Percentiles rank a stretch among this genome's conserved stretches.
phyloP scores from a whole-genome alignment of 2,329 filamentous ascomycete species.

The Botrytis deweyae region DNA sequence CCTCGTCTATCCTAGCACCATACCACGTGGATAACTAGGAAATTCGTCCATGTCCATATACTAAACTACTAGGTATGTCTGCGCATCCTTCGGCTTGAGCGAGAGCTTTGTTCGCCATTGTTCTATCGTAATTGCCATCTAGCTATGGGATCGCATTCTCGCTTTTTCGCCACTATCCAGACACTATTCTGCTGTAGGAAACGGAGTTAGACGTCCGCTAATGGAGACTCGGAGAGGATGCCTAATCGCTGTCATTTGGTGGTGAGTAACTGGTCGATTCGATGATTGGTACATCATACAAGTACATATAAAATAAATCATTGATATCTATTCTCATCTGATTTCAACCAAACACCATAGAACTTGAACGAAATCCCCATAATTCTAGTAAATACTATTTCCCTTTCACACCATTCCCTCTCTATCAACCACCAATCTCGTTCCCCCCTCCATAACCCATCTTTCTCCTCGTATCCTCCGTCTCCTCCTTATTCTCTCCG shows the following conservation, averaged over 20 bases:
- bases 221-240: background rate
- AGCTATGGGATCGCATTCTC: background rate
- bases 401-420: background rate
- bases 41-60: background rate
- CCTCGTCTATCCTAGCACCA: background rate
- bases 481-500: constrained; percentile 43
- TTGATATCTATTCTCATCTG: background rate
- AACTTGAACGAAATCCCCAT: background rate
- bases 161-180: too few relatives aligned
- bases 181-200: background rate
- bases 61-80: background rate
- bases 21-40: background rate
- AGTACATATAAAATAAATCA: background rate
- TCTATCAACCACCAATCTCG: constrained; percentile 51
- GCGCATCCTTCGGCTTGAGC: background rate
- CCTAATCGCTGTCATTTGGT: background rate
- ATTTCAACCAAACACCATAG: background rate
- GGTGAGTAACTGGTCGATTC: background rate
- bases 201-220: background rate
- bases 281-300: background rate
- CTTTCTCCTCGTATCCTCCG: constrained; percentile 44
- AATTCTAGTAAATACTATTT: background rate
- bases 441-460: constrained; percentile 56
- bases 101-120: background rate
- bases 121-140: background rate